These are phyloP conservation scores for Hymenotorrendiella dingleyae DNA, from an alignment of 2,329 filamentous ascomycete species.

Conservation along the genomic window DNA sequence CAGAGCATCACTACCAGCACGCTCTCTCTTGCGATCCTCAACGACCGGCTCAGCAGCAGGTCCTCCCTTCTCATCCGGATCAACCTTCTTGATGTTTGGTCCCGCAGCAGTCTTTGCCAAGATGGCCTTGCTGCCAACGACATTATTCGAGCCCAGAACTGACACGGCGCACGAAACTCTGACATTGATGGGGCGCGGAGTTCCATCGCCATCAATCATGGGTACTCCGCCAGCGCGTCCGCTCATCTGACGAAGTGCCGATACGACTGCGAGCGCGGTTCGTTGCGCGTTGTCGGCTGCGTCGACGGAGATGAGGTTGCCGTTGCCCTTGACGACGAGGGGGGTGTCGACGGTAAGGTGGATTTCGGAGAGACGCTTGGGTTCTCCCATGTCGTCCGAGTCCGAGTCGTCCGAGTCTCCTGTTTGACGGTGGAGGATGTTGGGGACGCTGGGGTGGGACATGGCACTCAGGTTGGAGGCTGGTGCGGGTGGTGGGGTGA, in stretches of 20 bases:
- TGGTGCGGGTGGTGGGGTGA: background rate
- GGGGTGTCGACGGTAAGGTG: slow-evolving; percentile 43
- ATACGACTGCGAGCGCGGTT: slow-evolving; percentile 40
- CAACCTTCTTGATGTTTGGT: slow-evolving; percentile 1
- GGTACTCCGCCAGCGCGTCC: slow-evolving; percentile 36
- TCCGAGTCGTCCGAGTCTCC: slow-evolving; percentile 8
- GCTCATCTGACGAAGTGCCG: slow-evolving; percentile 39
- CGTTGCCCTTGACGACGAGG: slow-evolving; percentile 39
- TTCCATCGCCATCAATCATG: slow-evolving; percentile 42
- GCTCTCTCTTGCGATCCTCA: slow-evolving; percentile 7
- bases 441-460: slow-evolving; percentile 1
- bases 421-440: no score
- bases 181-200: slow-evolving; percentile 37
- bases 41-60: slow-evolving; percentile 1
- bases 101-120: slow-evolving; percentile 1
- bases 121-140: slow-evolving; percentile 33
- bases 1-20: slow-evolving; percentile 6
- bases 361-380: slow-evolving; percentile 33
- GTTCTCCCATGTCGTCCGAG: slow-evolving; percentile 18
- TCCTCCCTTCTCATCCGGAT: slow-evolving; percentile 2
- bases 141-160: slow-evolving; percentile 39
- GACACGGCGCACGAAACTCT: slow-evolving; percentile 41
- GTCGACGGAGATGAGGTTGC: slow-evolving; percentile 41
- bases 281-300: slow-evolving; percentile 35
- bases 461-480: background rate